Evolutionary conservation across 257 asterid species (phyloP).

Genomic region (Solanum boliviense): DNA sequence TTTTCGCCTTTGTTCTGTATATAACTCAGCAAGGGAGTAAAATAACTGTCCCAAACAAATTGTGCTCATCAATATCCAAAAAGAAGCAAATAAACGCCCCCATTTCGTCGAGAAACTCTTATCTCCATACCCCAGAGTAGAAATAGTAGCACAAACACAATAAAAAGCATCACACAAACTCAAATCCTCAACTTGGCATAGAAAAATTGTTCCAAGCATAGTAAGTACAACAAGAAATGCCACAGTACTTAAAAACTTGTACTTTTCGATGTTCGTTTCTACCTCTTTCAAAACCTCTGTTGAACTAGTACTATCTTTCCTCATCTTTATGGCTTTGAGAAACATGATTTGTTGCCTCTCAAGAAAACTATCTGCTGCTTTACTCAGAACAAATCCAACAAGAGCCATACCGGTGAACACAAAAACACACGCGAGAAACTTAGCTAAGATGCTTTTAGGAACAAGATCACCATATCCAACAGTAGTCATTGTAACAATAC

Average conservation of each 20-base stretch:
- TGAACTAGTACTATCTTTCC: conserved; percentile 17
- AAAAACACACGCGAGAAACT: conserved; percentile 52
- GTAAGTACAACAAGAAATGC: conserved; percentile 27
- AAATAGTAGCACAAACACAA: conserved; percentile 65
- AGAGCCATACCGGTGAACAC: conserved; percentile 72
- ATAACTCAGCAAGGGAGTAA: conserved; percentile 47
- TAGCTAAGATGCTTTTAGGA: conserved; percentile 41
- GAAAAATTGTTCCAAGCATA: conserved; percentile 33
- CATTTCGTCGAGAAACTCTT: conserved; percentile 57
- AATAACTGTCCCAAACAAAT: conserved; percentile 68
- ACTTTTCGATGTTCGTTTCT: conserved; percentile 35
- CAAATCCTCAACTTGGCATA: conserved; percentile 38
- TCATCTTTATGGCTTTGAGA: conserved; percentile 46
- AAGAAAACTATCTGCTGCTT: conserved; percentile 61
- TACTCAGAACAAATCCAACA: conserved; percentile 64
- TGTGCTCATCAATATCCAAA: conserved; percentile 72
- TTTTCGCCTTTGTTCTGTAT: conserved; percentile 50
- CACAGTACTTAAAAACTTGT: conserved; percentile 33
- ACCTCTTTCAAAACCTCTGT: conserved; percentile 44
- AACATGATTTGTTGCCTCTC: conserved; percentile 62
- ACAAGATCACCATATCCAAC: conserved; percentile 90
- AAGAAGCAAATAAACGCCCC: conserved; percentile 66
- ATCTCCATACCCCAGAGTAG: conserved; percentile 87
- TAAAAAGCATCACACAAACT: conserved; percentile 58
- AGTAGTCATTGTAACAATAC: conserved; percentile 89